These are phyloP conservation scores for Ustulina deusta DNA, from an alignment of 2,329 filamentous ascomycete genomes.

Conservation along the genomic window DNA sequence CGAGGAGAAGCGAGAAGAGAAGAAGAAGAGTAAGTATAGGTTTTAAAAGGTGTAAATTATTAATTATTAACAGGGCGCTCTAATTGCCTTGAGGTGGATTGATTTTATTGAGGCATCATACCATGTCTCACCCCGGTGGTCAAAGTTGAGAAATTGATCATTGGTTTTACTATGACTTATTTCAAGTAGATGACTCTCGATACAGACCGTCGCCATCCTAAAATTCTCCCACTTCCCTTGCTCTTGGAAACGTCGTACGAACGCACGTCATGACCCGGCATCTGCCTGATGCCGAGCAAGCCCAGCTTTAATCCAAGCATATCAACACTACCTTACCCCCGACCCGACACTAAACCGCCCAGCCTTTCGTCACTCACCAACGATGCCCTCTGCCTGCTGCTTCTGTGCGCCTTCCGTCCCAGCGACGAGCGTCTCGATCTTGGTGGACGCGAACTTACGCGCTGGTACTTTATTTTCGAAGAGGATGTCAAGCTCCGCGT, in stretches of 20 bases:
- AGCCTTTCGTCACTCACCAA: constrained; percentile 16
- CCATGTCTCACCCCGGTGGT: neutral
- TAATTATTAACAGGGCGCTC: constrained; percentile 6
- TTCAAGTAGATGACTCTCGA: neutral
- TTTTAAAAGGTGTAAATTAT: constrained; percentile 52
- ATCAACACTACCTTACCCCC: neutral
- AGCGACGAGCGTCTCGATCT: constrained; percentile 47
- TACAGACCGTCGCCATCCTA: neutral
- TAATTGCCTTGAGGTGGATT: neutral
- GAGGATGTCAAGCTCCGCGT: constrained; percentile 63
- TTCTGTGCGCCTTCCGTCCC: constrained; percentile 49
- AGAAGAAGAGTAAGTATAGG: constrained; percentile 63
- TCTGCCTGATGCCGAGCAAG: neutral
- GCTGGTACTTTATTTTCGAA: constrained; percentile 56
- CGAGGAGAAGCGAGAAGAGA: constrained; percentile 79
- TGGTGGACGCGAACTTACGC: constrained; percentile 52
- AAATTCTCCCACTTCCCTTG: neutral
- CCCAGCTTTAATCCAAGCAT: neutral
- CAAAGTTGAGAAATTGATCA: neutral
- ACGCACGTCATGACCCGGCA: neutral
- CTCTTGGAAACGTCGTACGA: neutral
- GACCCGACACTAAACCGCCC: neutral
- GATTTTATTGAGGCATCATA: neutral
- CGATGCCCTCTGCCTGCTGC: constrained; percentile 44
- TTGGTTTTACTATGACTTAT: neutral